Evolutionary conservation across 208 protist species (phyloP), one percentile per base, ranked within the genome.

Genomic region (Acanthamoeba castellanii): DNA sequence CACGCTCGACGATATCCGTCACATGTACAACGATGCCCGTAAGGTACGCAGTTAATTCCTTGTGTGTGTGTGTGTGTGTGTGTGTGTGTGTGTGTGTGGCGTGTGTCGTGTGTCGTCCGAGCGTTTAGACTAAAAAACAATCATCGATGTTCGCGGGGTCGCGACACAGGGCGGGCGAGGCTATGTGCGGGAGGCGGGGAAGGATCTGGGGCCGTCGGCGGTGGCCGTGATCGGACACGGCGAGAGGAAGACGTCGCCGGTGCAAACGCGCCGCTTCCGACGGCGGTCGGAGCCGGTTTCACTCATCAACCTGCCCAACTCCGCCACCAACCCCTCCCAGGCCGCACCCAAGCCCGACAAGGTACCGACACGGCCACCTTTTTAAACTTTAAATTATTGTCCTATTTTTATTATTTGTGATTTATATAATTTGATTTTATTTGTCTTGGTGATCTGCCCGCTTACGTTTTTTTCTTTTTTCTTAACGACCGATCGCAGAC

Each of bases 221-320:
- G 64, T 27, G 3, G n/a, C n/a, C 8, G 22, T 20, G 64, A 3
- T 20, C 5, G 6, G 30, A 22, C 1, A n/a, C n/a, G 18, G n/a
- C 64, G 74, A 76, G 34, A 82, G 11, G 37, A 11, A 3, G 27
- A 82, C 20, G 32, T 82, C 74, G 74, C 74, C 74, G 5, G 42
- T 27, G 74, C 74, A 82, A 34, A 82, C n/a, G 64, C 64, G 64
- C 22, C 22, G 74, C 74, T 82, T 82, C 18, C 74, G 74, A 34
- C 74, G 37, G 74, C 74, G 27, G 22, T 82, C 74, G 42, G 37
- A 82, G 25, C 20, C 42, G 74, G 42, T 34, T 13, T 82, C 74
- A 37, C 37, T 55, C 18, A 20, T 34, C 18, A 18, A 7, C 42
- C 13, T 27, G 8, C 14, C 74, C 74, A 47, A 11, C 74, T 42